Percentiles rank a stretch among this genome's conserved stretches.
phyloP scores from a whole-genome alignment of 805 yeast species.

The Candida sonorensis region DNA sequence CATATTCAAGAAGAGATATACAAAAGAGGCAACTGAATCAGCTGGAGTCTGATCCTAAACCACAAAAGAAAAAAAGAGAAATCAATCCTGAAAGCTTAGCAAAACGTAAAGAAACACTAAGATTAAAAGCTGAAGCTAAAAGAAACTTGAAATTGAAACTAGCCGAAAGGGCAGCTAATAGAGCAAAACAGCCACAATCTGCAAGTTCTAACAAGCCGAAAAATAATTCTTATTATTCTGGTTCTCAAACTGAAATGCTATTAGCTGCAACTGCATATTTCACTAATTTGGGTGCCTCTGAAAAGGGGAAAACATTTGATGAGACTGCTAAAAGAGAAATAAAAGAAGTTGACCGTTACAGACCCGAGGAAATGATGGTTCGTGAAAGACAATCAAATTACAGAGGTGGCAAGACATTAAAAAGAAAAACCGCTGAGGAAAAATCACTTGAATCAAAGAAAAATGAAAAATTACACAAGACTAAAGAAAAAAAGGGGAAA shows the following conservation, averaged over 20 bases:
- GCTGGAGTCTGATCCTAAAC: too few relatives aligned
- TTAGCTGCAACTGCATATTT: conserved; percentile 22
- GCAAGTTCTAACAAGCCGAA: too few relatives aligned
- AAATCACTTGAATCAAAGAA: neutral
- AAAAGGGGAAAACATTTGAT: conserved; percentile 1
- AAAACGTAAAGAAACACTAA: too few relatives aligned
- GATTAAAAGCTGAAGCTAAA: too few relatives aligned
- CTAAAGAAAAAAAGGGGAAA: conserved; percentile 1
- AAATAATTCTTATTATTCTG: conserved; percentile 18
- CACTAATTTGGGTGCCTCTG: conserved; percentile 14
- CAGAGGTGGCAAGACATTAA: conserved; percentile 1
- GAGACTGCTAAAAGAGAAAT: conserved; percentile 5
- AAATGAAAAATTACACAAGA: conserved; percentile 7
- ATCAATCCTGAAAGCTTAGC: too few relatives aligned
- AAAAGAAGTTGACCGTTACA: conserved; percentile 3
- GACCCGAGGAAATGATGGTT: neutral
- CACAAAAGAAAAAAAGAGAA: too few relatives aligned
- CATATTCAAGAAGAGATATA: conserved; percentile 4
- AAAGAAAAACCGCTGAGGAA: neutral
- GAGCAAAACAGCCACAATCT: too few relatives aligned
- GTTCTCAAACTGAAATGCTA: conserved; percentile 13
- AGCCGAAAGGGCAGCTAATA: too few relatives aligned
- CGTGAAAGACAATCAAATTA: conserved; percentile 1
- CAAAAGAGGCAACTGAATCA: too few relatives aligned
- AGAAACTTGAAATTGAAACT: too few relatives aligned